Percentiles rank a stretch among this genome's conserved stretches.
These are phyloP conservation scores for Globisporangium canariense DNA, from an alignment of 352 stramenopile genomes.

Conservation along the genomic window DNA sequence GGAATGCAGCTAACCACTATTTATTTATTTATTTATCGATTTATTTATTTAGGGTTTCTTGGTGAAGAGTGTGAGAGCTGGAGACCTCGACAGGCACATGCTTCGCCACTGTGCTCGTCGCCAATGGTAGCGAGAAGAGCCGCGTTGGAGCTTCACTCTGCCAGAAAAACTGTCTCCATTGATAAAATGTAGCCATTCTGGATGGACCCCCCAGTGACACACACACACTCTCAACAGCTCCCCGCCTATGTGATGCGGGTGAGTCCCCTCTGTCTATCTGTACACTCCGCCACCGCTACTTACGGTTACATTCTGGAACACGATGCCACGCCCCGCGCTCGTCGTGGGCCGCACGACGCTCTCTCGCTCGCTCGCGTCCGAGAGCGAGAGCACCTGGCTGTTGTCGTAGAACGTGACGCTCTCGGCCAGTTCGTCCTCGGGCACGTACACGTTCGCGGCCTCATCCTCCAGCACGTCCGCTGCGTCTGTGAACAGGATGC, in stretches of 20 bases:
- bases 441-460: conserved; percentile 48
- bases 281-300: neutral
- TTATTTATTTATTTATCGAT: too few species aligned
- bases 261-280: conserved; percentile 1
- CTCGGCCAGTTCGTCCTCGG: conserved; percentile 53
- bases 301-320: neutral
- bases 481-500: conserved; percentile 77
- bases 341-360: conserved; percentile 39
- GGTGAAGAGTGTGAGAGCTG: too few species aligned
- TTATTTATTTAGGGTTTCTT: too few species aligned
- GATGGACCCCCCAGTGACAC: neutral
- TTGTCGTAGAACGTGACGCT: conserved; percentile 78
- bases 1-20: too few species aligned
- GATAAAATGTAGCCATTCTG: neutral
- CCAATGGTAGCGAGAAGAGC: too few species aligned
- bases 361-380: conserved; percentile 43
- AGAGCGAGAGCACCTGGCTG: conserved; percentile 64
- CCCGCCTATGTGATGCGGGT: too few species aligned
- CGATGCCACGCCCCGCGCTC: conserved; percentile 28
- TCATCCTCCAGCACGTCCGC: conserved; percentile 50
- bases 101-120: too few species aligned
- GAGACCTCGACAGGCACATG: too few species aligned
- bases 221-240: too few species aligned
- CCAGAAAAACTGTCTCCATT: neutral
- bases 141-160: neutral